These are phyloP conservation scores for Amanita molliuscula DNA, from an alignment of 768 basidiomycete species.

Conservation along the genomic window DNA sequence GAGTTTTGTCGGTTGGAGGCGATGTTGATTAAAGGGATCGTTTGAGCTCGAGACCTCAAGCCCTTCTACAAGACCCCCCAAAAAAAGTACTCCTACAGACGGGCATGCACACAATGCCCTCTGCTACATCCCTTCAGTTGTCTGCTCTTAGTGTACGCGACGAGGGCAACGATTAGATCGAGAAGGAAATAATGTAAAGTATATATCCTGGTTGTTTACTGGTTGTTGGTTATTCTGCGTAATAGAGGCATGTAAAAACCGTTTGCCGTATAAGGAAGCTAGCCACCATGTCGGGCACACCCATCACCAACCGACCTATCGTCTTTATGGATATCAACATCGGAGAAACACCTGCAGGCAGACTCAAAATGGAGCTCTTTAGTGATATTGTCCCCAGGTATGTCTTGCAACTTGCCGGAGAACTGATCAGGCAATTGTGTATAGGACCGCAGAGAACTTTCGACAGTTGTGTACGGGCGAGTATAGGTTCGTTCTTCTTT, in stretches of 20 bases:
- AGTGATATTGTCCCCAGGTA: slow-evolving; percentile 94
- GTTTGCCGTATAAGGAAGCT: too few relatives aligned
- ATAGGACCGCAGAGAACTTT: slow-evolving; percentile 95
- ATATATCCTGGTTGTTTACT: neutral
- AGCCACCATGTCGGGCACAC: slow-evolving; percentile 11
- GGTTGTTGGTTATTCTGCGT: neutral
- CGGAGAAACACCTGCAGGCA: slow-evolving; percentile 90
- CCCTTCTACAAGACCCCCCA: neutral
- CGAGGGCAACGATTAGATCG: neutral
- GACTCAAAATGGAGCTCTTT: slow-evolving; percentile 97
- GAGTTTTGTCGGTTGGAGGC: slow-evolving; percentile 76
- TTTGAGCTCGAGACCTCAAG: slow-evolving; percentile 15
- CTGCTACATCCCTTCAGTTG: neutral
- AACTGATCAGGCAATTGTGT: slow-evolving; percentile 4
- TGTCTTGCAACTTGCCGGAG: slow-evolving; percentile 13
- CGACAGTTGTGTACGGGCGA: slow-evolving; percentile 97
- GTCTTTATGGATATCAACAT: slow-evolving; percentile 98
- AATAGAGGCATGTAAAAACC: neutral
- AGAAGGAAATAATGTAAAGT: neutral
- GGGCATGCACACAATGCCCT: too few relatives aligned
- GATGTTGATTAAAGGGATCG: slow-evolving; percentile 60
- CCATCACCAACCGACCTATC: slow-evolving; percentile 59
- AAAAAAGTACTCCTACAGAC: too few relatives aligned
- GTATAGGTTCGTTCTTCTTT: slow-evolving; percentile 47
- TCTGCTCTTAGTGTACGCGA: neutral